Conservation (phyloP, 2,329 filamentous ascomycete species). For the Fusarium abutilonis region DNA sequence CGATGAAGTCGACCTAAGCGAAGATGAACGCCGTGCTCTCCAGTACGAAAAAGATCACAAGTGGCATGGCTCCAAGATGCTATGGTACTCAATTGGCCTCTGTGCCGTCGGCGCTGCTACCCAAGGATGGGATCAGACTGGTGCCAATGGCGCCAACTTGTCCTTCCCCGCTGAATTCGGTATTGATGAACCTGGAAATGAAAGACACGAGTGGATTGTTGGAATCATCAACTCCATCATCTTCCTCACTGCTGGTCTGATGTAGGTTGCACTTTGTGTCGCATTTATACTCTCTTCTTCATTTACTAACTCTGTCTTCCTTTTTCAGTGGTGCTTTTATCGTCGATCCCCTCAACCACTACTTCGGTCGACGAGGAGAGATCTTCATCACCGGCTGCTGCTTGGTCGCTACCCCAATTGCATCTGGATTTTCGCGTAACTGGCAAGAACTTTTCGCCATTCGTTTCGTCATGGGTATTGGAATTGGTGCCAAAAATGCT, state of each 20-base stretch:
- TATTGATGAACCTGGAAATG: constrained; percentile 43
- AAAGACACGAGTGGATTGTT: constrained; percentile 59
- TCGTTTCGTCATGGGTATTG: constrained; percentile 74
- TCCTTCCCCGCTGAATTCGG: constrained; percentile 63
- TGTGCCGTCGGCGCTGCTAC: constrained; percentile 75
- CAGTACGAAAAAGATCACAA: constrained; percentile 70
- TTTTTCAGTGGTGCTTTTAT: constrained; percentile 43
- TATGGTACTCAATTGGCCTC: constrained; percentile 73
- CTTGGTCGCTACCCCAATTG: constrained; percentile 71
- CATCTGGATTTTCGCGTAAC: constrained; percentile 70
- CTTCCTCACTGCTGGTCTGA: constrained; percentile 49
- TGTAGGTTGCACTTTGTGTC: neutral
- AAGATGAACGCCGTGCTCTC: constrained; percentile 56
- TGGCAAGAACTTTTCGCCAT: constrained; percentile 75
- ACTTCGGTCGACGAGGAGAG: constrained; percentile 57
- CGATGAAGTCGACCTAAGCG: constrained; percentile 15
- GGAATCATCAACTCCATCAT: constrained; percentile 67
- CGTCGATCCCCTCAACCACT: constrained; percentile 68
- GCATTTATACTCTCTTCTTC: fast-evolving
- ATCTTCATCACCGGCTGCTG: constrained; percentile 82
- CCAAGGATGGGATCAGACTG: constrained; percentile 73
- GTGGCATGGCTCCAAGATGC: constrained; percentile 69
- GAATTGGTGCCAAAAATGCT: constrained; percentile 72
- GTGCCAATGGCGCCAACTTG: constrained; percentile 69
- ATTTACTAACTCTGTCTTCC: neutral